These are phyloP conservation scores for Exophiala dermatitidis DNA, from an alignment of 2,329 filamentous ascomycete genomes.

Conservation along the genomic window DNA sequence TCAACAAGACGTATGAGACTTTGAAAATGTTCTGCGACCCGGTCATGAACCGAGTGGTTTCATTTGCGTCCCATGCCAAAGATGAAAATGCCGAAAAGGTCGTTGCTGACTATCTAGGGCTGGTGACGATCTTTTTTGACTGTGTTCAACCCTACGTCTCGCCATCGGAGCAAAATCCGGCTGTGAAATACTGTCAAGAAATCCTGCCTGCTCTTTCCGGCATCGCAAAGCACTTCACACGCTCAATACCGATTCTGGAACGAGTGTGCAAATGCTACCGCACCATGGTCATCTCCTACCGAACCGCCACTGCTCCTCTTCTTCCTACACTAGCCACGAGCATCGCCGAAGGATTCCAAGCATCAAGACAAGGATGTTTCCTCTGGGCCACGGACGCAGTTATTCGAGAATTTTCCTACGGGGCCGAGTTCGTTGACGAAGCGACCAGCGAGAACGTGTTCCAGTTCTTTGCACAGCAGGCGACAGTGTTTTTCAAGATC, in stretches of 20 bases:
- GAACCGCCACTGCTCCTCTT: conserved; percentile 78
- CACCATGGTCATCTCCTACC: conserved; percentile 92
- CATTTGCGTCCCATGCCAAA: conserved; percentile 75
- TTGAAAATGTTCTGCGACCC: conserved; percentile 93
- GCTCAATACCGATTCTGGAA: conserved; percentile 83
- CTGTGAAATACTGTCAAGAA: conserved; percentile 93
- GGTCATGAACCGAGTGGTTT: conserved; percentile 75
- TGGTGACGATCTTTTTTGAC: conserved; percentile 87
- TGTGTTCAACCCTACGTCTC: conserved; percentile 66
- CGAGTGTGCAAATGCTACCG: conserved; percentile 92
- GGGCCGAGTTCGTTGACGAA: conserved; percentile 73
- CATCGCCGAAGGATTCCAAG: conserved; percentile 74
- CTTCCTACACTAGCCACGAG: conserved; percentile 81
- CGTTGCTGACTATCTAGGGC: conserved; percentile 82
- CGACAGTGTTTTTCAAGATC: conserved; percentile 78
- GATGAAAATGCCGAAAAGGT: conserved; percentile 77
- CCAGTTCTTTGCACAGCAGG: conserved; percentile 89
- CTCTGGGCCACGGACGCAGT: conserved; percentile 97
- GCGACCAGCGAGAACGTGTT: conserved; percentile 83
- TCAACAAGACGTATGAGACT: conserved; percentile 70
- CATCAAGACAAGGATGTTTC: conserved; percentile 89
- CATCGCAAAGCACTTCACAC: conserved; percentile 79
- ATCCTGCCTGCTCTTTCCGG: conserved; percentile 81
- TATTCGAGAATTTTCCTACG: conserved; percentile 88
- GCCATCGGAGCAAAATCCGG: conserved; percentile 69